phyloP scores from a whole-genome alignment of 345 rosid genomes.

The Angophora floribunda region DNA sequence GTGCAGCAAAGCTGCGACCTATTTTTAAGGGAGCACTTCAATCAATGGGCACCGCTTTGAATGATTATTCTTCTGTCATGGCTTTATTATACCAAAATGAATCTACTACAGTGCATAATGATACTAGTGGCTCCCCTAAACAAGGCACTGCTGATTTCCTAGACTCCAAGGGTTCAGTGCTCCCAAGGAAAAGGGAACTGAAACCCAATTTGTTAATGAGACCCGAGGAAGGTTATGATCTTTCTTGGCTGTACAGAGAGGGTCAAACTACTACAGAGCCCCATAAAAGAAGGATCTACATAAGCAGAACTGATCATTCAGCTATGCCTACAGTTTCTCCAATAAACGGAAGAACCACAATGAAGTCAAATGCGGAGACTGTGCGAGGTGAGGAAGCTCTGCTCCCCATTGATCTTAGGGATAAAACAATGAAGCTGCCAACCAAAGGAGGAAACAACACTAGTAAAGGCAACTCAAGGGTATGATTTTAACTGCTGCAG shows the following conservation, averaged over 20 bases:
- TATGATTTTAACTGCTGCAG: background rate
- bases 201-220: background rate
- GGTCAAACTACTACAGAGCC: accelerated
- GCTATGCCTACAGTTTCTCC: background rate
- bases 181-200: background rate
- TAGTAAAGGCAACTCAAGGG: background rate
- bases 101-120: slow-evolving; percentile 1
- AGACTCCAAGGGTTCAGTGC: background rate
- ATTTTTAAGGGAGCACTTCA: slow-evolving; percentile 40
- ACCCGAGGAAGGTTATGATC: background rate
- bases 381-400: background rate
- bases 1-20: slow-evolving; percentile 46
- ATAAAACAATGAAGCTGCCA: background rate
- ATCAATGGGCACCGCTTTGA: slow-evolving; percentile 22
- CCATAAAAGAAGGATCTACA: background rate
- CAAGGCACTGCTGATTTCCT: background rate
- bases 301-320: background rate
- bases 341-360: background rate
- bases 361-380: background rate
- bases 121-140: slow-evolving; percentile 7
- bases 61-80: slow-evolving; percentile 47
- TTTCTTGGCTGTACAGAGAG: background rate
- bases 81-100: slow-evolving; percentile 31
- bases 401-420: background rate
- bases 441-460: background rate